Percentiles rank a stretch among this genome's conserved stretches.
Conservation (phyloP, 176 grass and related monocot species). For the Aegilops speltoides region DNA sequence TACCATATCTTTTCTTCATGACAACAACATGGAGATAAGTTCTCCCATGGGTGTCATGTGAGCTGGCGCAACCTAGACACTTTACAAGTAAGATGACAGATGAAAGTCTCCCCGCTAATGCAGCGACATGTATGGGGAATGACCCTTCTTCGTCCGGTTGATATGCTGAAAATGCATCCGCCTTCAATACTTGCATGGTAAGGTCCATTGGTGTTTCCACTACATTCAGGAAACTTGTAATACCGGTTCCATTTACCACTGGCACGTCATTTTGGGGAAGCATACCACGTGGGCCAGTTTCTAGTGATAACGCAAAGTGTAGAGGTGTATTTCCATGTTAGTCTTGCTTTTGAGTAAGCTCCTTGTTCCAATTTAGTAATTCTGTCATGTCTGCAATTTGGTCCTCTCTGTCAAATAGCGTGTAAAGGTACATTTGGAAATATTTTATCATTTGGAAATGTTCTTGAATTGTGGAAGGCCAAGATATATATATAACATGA, state of each 20-base stretch:
- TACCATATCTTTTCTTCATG: background rate
- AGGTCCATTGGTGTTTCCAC: background rate
- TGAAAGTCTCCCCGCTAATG: background rate
- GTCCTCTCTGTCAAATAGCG: background rate
- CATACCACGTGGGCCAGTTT: background rate
- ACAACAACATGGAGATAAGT: conserved; percentile 41
- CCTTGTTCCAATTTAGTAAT: conserved; percentile 32
- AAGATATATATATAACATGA: background rate
- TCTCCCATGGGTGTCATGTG: conserved; percentile 23
- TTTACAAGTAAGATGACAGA: background rate
- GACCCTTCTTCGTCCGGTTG: conserved; percentile 14
- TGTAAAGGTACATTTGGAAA: background rate
- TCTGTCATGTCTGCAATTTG: conserved; percentile 32
- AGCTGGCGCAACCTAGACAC: conserved; percentile 14
- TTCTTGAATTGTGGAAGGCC: background rate
- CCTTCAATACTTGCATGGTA: conserved; percentile 18
- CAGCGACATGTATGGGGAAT: conserved; percentile 43
- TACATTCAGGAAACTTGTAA: background rate
- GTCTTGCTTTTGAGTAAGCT: conserved; percentile 27
- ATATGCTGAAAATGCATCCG: conserved; percentile 15
- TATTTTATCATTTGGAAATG: background rate
- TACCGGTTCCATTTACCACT: background rate
- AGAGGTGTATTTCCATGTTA: conserved; percentile 34
- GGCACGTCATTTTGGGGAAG: conserved; percentile 19
- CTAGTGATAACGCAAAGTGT: conserved; percentile 21